Base-by-base conservation (phyloP, 768 basidiomycete species). In the Russula emetica region DNA sequence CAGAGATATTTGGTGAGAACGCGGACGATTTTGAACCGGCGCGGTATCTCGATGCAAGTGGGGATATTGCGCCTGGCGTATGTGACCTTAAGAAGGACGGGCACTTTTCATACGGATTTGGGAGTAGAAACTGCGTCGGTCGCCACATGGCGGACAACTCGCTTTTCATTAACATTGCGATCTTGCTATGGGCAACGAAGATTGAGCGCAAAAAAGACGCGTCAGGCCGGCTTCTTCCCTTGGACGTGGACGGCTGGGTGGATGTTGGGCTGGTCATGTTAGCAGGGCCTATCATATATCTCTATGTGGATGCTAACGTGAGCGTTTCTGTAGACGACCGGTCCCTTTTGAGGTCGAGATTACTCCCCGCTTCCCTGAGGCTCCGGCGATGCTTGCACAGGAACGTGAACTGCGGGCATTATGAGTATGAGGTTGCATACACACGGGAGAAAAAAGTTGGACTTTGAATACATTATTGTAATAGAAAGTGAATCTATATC, bases 161-260 rank as follows among this genome's bases (percentile, higher is more conserved):
- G n/a, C 24, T 75, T 16, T 75, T 74, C 52, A 74, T 76, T 22
- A 62, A 68, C 34, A 70, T 75, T 20, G 74, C 74, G 16, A 58
- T 67, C 24, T 58, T 72, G 1, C 65, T 77, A 20, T 71, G 67
- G 61, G 70, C 71, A 7, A 63, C 53, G 42, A 65, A 66, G 42
- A 60, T 73, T 8, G 54, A 44, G 6, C 45, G 34, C 1, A 60
- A 54, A 40, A 62, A 22, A 32, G 66, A 60, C 28, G 58, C 13
- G 7, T 36, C n/a, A 9, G 63, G 58, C 10, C 6, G 49, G 20
- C 14, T 49, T 7, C 28, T 54, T 18, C 59, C 63, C 6, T 47
- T 64, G 44, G 59, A 61, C 13, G n/a, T 55, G 18, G 63, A 61
- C 14, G 45, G 28, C 22, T 47, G 26, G 8, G 45, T 20, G 8